Conservation (phyloP, 495 filamentous ascomycete genomes). For the Cenococcum geophilum region DNA sequence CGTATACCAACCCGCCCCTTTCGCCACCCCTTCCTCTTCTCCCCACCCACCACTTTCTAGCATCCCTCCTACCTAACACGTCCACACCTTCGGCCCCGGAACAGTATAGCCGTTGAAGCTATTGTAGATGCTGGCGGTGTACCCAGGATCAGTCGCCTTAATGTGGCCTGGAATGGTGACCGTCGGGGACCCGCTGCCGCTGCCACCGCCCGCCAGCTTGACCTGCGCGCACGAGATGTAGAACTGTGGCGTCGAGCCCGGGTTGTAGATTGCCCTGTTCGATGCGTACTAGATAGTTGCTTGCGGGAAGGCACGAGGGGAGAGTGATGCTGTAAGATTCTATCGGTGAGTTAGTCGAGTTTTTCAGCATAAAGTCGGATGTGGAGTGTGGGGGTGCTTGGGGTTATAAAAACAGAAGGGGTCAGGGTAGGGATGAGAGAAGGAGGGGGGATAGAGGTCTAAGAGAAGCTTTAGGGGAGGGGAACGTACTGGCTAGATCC, state of each 20-base stretch:
- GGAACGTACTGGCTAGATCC: slow-evolving; percentile 18
- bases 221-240: slow-evolving; percentile 42
- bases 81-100: slow-evolving; percentile 43
- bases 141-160: slow-evolving; percentile 51
- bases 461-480: background rate
- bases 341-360: background rate
- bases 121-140: slow-evolving; percentile 50
- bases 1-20: too few species aligned
- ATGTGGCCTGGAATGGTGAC: slow-evolving; percentile 49
- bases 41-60: background rate
- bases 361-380: too few species aligned
- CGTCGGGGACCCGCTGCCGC: slow-evolving; percentile 3
- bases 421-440: too few species aligned
- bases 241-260: slow-evolving; percentile 43
- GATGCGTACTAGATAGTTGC: slow-evolving; percentile 31
- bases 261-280: slow-evolving; percentile 49
- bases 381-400: too few species aligned
- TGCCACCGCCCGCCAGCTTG: slow-evolving; percentile 27
- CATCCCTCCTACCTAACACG: slow-evolving; percentile 24
- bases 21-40: background rate
- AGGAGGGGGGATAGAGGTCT: too few species aligned
- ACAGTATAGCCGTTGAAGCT: slow-evolving; percentile 46
- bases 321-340: slow-evolving; percentile 37
- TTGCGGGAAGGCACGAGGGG: slow-evolving; percentile 22
- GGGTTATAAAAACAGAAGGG: too few species aligned